These are phyloP conservation scores for Allium sativum DNA, from an alignment of 106 monocot species.

Conservation along the genomic window DNA sequence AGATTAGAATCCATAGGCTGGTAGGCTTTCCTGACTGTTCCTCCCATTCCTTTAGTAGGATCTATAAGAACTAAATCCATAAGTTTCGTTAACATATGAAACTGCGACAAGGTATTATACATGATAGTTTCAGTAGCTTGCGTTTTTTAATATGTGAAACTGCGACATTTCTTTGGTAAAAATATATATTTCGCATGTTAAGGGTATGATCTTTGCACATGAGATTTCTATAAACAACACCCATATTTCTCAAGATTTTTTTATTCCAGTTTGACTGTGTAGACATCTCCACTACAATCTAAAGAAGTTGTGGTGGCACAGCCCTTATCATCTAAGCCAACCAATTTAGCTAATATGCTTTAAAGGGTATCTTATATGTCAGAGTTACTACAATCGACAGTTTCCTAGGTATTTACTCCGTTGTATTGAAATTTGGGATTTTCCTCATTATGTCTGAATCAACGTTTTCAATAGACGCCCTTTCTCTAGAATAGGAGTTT, in stretches of 20 bases:
- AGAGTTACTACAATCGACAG: constrained; percentile 60
- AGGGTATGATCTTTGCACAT: constrained; percentile 40
- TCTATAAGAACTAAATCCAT: too few relatives aligned
- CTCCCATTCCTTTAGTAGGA: too few relatives aligned
- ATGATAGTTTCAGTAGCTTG: too few relatives aligned
- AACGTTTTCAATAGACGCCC: not conserved
- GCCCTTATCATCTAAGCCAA: constrained; percentile 45
- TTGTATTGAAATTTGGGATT: constrained; percentile 4
- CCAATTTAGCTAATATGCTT: constrained; percentile 56
- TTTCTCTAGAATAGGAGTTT: constrained; percentile 2
- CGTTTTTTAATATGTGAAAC: constrained; percentile 69
- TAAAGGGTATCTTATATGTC: constrained; percentile 47
- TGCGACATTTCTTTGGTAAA: constrained; percentile 58
- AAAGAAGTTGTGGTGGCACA: constrained; percentile 53
- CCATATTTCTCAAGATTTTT: constrained; percentile 43
- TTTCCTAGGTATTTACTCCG: constrained; percentile 15
- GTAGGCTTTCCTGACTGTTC: too few relatives aligned
- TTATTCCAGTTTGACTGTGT: constrained; percentile 45
- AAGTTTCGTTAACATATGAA: too few relatives aligned
- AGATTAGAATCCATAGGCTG: too few relatives aligned
- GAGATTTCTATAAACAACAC: constrained; percentile 72
- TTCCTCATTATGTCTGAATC: constrained; percentile 5
- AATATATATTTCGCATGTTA: constrained; percentile 18
- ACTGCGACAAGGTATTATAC: too few relatives aligned
- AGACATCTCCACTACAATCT: constrained; percentile 69